These are phyloP conservation scores for Monilinia fructigena DNA, from an alignment of 2,329 filamentous ascomycete genomes.

Conservation along the genomic window DNA sequence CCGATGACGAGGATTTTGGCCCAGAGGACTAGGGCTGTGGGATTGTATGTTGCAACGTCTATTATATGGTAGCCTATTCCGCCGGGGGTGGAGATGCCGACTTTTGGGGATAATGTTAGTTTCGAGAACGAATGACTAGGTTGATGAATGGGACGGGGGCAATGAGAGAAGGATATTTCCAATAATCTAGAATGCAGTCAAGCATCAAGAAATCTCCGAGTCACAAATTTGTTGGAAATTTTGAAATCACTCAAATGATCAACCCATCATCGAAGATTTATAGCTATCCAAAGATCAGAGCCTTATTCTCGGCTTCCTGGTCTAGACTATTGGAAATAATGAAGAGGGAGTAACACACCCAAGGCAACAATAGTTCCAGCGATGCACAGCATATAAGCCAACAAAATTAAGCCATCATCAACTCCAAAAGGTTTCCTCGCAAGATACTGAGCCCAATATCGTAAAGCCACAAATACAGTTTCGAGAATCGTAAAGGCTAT, in stretches of 20 bases:
- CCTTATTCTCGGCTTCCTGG: no score
- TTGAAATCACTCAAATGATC: no score
- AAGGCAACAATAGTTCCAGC: neutral
- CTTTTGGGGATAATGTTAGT: neutral
- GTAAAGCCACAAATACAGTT: constrained; percentile 6
- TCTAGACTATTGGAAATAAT: neutral
- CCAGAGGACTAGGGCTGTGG: constrained; percentile 5
- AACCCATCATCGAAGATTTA: no score
- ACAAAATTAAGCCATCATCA: constrained; percentile 12
- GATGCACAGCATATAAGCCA: neutral
- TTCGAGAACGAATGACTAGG: neutral
- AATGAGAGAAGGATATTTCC: no score
- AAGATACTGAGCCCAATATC: constrained; percentile 6
- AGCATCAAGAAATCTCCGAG: no score
- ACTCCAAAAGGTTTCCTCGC: constrained; percentile 1
- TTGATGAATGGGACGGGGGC: neutral
- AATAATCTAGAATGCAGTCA: no score
- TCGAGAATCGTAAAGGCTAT: constrained; percentile 4
- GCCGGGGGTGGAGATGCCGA: neutral
- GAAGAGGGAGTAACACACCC: neutral
- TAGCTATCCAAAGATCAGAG: no score
- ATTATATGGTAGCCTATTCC: neutral
- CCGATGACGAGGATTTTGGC: constrained; percentile 4
- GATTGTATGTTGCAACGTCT: neutral
- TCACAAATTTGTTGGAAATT: no score